Base-by-base conservation (phyloP, 768 basidiomycete genomes). In the Boletus barrowsii region DNA sequence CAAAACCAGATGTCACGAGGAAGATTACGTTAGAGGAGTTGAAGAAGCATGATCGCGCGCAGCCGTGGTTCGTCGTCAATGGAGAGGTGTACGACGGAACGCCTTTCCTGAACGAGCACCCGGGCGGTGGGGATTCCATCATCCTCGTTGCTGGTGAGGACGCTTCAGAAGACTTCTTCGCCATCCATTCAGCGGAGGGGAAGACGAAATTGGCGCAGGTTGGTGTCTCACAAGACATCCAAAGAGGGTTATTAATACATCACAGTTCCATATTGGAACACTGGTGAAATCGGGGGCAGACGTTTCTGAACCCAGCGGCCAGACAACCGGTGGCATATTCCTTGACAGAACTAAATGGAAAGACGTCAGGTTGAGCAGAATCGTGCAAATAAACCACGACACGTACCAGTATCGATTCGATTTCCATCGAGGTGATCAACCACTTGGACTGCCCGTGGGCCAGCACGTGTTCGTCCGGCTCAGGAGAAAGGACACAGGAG, bases 121-220 rank as follows among this genome's bases (percentile, higher is more conserved):
- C 84, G 0, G 83, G 83, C 8, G 83, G 84, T 1, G 69, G 73
- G 0, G 76, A 81, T 50, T 80, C 80, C 3, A 86, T 86, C 51
- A 66, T 72, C 14, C 69, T 80, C 18, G 76, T 80, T 10, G 82
- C 82, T 2, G 83, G 83, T 0, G 73, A 83, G 56, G 84, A 86
- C 56, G 79, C 80, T 3, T 79, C 82, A 1, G 84, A 86, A 14
- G 83, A 86, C 54, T 86, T 85, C 65, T 72, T 83, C 65, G 79
- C 82, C 0, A 83, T 85, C 49, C 84, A 84, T 65, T 81, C 79
- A n/a, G 65, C 72, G 10, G 79, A 80, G 52, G 81, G 77, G 3
- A 76, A 73, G 49, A 54, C 53, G 22, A 75, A 78, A 61, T 69
- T 83, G 10, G 74, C 72, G 0, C 73, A 77, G 58, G 79, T 70